Percentiles rank a stretch among this genome's conserved stretches.
phyloP scores from a whole-genome alignment of 1,284 basidiomycete genomes.

The Tilletia horrida region DNA sequence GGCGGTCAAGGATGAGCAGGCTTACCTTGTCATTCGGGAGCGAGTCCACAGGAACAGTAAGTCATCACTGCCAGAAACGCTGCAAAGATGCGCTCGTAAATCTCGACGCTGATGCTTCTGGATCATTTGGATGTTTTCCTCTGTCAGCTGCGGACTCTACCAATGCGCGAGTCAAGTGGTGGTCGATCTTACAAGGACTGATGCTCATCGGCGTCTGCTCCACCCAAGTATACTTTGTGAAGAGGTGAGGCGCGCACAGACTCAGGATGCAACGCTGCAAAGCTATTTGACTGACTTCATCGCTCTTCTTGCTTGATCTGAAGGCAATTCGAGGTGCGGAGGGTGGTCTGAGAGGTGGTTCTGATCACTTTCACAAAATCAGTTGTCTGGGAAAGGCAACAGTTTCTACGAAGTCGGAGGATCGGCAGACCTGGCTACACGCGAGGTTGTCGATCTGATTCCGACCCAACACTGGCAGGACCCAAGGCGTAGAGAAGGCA shows the following conservation, averaged over 20 bases:
- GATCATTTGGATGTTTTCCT: too few relatives aligned
- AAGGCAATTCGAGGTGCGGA: conserved; percentile 41
- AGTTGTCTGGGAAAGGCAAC: too few relatives aligned
- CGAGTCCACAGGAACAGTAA: conserved; percentile 80
- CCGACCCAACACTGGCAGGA: too few relatives aligned
- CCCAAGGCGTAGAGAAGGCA: too few relatives aligned
- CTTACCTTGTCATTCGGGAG: conserved; percentile 94
- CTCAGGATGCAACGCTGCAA: too few relatives aligned
- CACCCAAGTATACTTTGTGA: conserved; percentile 97
- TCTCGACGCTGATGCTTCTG: too few relatives aligned
- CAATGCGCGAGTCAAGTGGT: conserved; percentile 96
- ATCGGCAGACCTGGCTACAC: too few relatives aligned
- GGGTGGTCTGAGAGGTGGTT: conserved; percentile 28
- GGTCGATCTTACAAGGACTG: conserved; percentile 85
- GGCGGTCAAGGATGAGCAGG: conserved; percentile 95
- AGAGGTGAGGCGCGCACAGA: conserved; percentile 58
- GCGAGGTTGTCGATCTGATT: too few relatives aligned
- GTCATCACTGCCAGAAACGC: too few relatives aligned
- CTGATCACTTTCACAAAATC: too few relatives aligned
- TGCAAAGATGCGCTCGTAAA: too few relatives aligned
- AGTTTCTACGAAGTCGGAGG: too few relatives aligned
- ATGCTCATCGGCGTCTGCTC: conserved; percentile 85
- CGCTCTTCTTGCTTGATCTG: neutral
- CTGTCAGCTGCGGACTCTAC: conserved; percentile 57
- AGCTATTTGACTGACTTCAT: neutral